Evolutionary conservation across 768 basidiomycete genomes (phyloP).

Genomic region (Cantharellus anzutake): DNA sequence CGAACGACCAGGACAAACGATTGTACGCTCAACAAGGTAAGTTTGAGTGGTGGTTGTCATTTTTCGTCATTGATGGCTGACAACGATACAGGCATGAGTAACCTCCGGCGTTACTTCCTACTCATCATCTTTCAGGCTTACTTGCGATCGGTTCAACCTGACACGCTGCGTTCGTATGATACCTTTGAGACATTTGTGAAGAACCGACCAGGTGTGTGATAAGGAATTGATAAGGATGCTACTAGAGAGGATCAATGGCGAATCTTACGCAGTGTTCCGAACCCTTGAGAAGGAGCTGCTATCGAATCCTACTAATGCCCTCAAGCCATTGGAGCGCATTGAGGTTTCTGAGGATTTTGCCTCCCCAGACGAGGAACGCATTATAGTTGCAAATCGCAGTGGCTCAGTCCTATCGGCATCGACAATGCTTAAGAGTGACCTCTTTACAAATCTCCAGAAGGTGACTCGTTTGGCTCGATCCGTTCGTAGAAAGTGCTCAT

Average conservation of each 20-base stretch:
- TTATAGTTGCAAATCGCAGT: slow-evolving; percentile 64
- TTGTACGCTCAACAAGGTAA: slow-evolving; percentile 52
- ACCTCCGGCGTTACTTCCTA: slow-evolving; percentile 68
- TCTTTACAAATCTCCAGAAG: slow-evolving; percentile 86
- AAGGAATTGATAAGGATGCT: neutral
- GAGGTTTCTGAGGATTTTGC: slow-evolving; percentile 49
- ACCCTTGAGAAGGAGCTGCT: slow-evolving; percentile 87
- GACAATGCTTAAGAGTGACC: slow-evolving; percentile 89
- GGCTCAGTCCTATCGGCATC: slow-evolving; percentile 79
- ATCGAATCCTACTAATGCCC: slow-evolving; percentile 51
- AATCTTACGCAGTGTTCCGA: slow-evolving; percentile 49
- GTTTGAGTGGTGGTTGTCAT: slow-evolving; percentile 8
- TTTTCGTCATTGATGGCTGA: neutral
- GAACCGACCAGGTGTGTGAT: slow-evolving; percentile 50
- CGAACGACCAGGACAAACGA: slow-evolving; percentile 50
- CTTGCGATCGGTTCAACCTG: slow-evolving; percentile 59
- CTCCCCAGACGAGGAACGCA: slow-evolving; percentile 78
- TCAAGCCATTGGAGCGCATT: slow-evolving; percentile 66
- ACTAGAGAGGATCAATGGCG: neutral
- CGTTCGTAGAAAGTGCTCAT: neutral
- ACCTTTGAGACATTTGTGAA: slow-evolving; percentile 70
- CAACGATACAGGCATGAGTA: slow-evolving; percentile 39
- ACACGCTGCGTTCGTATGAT: slow-evolving; percentile 56
- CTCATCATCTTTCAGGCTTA: slow-evolving; percentile 84
- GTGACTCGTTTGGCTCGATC: neutral